These are phyloP conservation scores for Termitomyces sp. DNA, from an alignment of 768 basidiomycete genomes.

Conservation along the genomic window DNA sequence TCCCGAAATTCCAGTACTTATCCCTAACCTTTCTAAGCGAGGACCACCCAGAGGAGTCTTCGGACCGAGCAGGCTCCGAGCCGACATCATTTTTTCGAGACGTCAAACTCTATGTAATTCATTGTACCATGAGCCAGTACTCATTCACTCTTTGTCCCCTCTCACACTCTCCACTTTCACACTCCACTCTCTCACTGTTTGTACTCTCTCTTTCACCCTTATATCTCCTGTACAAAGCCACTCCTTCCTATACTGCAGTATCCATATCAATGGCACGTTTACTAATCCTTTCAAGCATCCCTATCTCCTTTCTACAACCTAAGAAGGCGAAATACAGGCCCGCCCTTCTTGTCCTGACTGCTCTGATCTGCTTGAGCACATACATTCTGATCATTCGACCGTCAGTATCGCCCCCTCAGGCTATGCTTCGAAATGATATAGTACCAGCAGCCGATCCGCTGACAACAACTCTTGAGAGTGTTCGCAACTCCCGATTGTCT, in stretches of 20 bases:
- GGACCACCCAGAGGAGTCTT: not conserved
- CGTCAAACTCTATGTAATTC: too few relatives aligned
- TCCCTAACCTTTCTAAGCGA: too few relatives aligned
- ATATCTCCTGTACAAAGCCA: not conserved
- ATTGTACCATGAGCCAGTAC: too few relatives aligned
- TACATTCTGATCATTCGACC: conserved; percentile 53
- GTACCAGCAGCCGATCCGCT: conserved; percentile 26
- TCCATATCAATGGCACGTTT: conserved; percentile 16
- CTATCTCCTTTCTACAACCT: conserved; percentile 26
- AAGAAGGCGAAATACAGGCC: conserved; percentile 48
- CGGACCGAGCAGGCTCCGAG: not conserved
- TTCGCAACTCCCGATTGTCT: conserved; percentile 27
- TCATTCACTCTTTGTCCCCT: too few relatives aligned
- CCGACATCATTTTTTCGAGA: not conserved
- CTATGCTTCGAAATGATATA: conserved; percentile 23
- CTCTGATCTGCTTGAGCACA: conserved; percentile 42
- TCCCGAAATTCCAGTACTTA: too few relatives aligned
- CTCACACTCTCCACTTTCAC: too few relatives aligned
- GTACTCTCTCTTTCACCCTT: not conserved
- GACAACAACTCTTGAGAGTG: conserved; percentile 26
- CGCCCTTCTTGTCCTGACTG: conserved; percentile 47
- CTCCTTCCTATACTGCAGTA: not conserved
- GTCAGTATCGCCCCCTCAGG: conserved; percentile 31
- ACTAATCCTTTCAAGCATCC: conserved; percentile 10
- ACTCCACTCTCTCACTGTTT: not conserved